Conservation (phyloP, 148 eudicot genomes). For the Amaranthus palmeri region DNA sequence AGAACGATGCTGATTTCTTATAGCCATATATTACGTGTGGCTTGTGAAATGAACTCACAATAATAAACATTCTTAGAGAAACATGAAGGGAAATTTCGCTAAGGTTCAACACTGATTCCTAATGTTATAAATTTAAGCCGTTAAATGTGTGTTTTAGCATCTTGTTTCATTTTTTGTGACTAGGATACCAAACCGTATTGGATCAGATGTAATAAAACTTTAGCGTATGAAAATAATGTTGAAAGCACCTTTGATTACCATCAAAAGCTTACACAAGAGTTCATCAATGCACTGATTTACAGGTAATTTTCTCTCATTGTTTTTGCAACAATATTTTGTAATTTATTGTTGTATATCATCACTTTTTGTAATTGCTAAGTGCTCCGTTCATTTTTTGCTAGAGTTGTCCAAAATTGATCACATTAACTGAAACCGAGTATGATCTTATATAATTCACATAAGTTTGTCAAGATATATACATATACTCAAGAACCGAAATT, state of each 20-base stretch:
- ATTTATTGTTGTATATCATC: no score
- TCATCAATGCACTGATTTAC: slow-evolving; percentile 34
- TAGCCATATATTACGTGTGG: neutral
- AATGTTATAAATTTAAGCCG: neutral
- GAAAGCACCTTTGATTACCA: slow-evolving; percentile 23
- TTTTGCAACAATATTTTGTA: neutral
- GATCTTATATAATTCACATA: no score
- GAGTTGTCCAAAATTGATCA: no score
- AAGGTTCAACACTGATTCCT: neutral
- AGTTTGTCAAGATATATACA: no score
- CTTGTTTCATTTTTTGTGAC: neutral
- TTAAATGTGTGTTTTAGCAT: neutral
- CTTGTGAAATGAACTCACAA: no score
- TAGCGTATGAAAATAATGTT: slow-evolving; percentile 25
- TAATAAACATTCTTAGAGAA: no score
- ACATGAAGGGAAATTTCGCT: neutral
- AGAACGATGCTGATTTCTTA: neutral
- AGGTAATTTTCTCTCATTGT: slow-evolving; percentile 23
- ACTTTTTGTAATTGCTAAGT: no score
- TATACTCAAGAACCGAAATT: no score
- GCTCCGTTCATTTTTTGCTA: no score
- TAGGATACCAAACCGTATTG: slow-evolving; percentile 37
- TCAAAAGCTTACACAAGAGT: slow-evolving; percentile 22
- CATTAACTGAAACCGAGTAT: no score
- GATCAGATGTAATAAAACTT: slow-evolving; percentile 34